Base-by-base conservation (phyloP, 2,329 filamentous ascomycete species). In the Aureobasidium sp. region DNA sequence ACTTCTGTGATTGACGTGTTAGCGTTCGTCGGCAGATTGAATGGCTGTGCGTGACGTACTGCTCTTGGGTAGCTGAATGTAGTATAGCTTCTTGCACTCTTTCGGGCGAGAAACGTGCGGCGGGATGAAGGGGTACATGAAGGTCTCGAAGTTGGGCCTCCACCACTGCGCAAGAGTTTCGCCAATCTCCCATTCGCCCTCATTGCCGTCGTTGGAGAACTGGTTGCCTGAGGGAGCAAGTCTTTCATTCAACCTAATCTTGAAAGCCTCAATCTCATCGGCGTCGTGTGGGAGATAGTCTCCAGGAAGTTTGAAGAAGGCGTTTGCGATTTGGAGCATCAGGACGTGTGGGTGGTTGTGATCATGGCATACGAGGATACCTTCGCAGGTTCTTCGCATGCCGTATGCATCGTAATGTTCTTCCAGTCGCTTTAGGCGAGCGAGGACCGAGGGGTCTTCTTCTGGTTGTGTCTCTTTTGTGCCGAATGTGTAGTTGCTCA, bases 311-410 rank as follows among this genome's bases (percentile, higher is more conserved):
- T 99, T 99, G 81, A 99, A 99, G 80, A 99, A 99, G 27, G 94
- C 93, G 75, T 99, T 99, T 59, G 94, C 94, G 71, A 99, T 99
- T 81, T 99, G 94, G 66, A 99, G 83, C 94, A 99, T 97, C 68
- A 99, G 81, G 66, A 99, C 96, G 76, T 99, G 94, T 15, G 94
- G 94, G 76, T 97, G 94, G 78, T 97, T 97, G 81, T 97, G 93
- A 78, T 99, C 94, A 75, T 99, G 94, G 79, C 94, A 99, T 68
- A 99, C 91, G 52, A 99, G 84, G 69, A 99, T 91, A 70, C 92
- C 94, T 78, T 99, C 94, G 76, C 93, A 97, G 20, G 94, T 97
- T 62, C 94, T 87, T 63, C 94, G 88, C 94, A 99, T 99, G 71
- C 94, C 94, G 80, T 97, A 87, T 66, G 87, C 82, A 34, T 84